These are phyloP conservation scores for Monosporozyma unispora DNA, from an alignment of 805 yeast species.

Conservation along the genomic window DNA sequence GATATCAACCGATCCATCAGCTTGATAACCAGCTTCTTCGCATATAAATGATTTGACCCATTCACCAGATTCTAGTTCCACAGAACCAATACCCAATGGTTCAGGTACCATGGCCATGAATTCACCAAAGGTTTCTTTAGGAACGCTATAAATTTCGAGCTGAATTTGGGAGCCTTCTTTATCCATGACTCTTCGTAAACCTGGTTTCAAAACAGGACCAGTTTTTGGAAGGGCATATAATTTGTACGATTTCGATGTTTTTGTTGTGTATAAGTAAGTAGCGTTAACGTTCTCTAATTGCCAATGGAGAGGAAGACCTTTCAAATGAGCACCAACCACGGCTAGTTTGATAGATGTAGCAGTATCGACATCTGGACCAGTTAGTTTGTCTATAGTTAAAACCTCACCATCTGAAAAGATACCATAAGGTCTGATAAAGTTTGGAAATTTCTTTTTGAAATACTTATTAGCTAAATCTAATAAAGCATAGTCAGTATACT, in stretches of 20 bases:
- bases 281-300: conserved; percentile 84
- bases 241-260: conserved; percentile 62
- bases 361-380: conserved; percentile 22
- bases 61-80: conserved; percentile 70
- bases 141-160: conserved; percentile 78
- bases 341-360: conserved; percentile 56
- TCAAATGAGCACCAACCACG: conserved; percentile 93
- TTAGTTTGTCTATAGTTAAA: conserved; percentile 9
- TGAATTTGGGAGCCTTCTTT: conserved; percentile 51
- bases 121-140: conserved; percentile 66
- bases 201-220: conserved; percentile 86
- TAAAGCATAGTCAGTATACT: conserved; percentile 82
- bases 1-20: conserved; percentile 66
- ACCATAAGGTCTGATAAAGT: conserved; percentile 50
- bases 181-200: conserved; percentile 56
- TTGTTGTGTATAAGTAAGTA: conserved; percentile 51
- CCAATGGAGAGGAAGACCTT: conserved; percentile 88
- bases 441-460: conserved; percentile 40
- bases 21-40: conserved; percentile 77
- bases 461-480: conserved; percentile 73
- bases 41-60: conserved; percentile 92
- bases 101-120: conserved; percentile 86
- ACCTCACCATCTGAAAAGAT: conserved; percentile 11
- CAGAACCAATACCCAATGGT: conserved; percentile 92
- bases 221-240: conserved; percentile 73